Percentiles rank a stretch among this genome's conserved stretches.
phyloP scores from a whole-genome alignment of 2,329 filamentous ascomycete species.

The Dendryphion nanum region DNA sequence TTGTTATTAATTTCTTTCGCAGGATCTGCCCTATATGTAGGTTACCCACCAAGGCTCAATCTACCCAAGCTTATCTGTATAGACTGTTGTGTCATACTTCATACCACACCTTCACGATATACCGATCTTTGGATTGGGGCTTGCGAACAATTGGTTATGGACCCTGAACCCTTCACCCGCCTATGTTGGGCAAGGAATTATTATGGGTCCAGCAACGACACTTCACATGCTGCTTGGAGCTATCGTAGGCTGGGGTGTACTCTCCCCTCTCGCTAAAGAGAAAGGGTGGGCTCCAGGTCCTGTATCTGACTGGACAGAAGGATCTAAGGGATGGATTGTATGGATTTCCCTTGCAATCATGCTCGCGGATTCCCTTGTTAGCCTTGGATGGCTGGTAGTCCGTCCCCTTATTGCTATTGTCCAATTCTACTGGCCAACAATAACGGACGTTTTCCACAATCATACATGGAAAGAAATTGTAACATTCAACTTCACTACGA shows the following conservation, averaged over 20 bases:
- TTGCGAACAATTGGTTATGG: slow-evolving; percentile 87
- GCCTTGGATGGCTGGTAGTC: slow-evolving; percentile 73
- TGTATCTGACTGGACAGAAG: slow-evolving; percentile 84
- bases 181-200: slow-evolving; percentile 95
- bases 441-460: slow-evolving; percentile 23
- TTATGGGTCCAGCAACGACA: slow-evolving; percentile 95
- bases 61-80: slow-evolving; percentile 3
- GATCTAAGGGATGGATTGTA: slow-evolving; percentile 98
- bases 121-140: slow-evolving; percentile 75
- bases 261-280: slow-evolving; percentile 84
- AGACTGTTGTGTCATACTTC: slow-evolving; percentile 88
- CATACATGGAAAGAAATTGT: slow-evolving; percentile 38
- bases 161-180: slow-evolving; percentile 95
- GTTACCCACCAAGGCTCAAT: slow-evolving; percentile 13
- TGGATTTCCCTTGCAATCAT: slow-evolving; percentile 97
- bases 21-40: slow-evolving; percentile 54
- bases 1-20: slow-evolving; percentile 60
- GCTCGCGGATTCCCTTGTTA: slow-evolving; percentile 89
- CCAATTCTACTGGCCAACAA: slow-evolving; percentile 36
- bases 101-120: slow-evolving; percentile 79
- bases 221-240: slow-evolving; percentile 94
- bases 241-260: slow-evolving; percentile 81
- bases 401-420: slow-evolving; percentile 58
- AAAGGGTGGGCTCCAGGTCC: slow-evolving; percentile 86
- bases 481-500: slow-evolving; percentile 32